Conservation (phyloP, 2,329 filamentous ascomycete genomes). For the Bipolaris cookei region DNA sequence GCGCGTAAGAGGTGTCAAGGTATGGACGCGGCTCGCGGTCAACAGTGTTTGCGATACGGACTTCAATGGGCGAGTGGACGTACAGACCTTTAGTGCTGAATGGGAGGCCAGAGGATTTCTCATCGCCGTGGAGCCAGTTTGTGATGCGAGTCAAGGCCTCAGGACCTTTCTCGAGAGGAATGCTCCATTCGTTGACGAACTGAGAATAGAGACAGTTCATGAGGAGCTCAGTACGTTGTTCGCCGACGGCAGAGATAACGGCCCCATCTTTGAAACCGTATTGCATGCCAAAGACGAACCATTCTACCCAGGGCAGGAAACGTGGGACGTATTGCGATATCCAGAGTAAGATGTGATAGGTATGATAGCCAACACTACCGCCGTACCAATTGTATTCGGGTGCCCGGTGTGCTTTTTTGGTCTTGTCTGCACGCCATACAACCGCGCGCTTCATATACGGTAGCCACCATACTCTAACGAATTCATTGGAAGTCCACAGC, state of each 20-base stretch:
- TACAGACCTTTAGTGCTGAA: slow-evolving; percentile 80
- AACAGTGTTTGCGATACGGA: slow-evolving; percentile 79
- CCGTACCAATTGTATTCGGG: slow-evolving; percentile 80
- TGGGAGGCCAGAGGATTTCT: slow-evolving; percentile 73
- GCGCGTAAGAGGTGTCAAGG: slow-evolving; percentile 72
- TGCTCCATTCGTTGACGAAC: slow-evolving; percentile 97
- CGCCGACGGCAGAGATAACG: slow-evolving; percentile 76
- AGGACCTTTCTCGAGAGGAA: slow-evolving; percentile 83
- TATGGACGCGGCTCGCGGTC: slow-evolving; percentile 62
- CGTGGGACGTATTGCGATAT: slow-evolving; percentile 77
- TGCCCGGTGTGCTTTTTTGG: slow-evolving; percentile 64
- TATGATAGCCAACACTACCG: slow-evolving; percentile 78
- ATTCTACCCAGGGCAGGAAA: slow-evolving; percentile 86
- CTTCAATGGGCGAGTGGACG: slow-evolving; percentile 89
- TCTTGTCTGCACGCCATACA: slow-evolving; percentile 86
- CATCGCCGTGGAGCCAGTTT: slow-evolving; percentile 83
- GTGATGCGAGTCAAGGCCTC: slow-evolving; percentile 83
- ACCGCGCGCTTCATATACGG: slow-evolving; percentile 89
- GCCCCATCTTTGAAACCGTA: slow-evolving; percentile 82
- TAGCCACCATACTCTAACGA: slow-evolving; percentile 96
- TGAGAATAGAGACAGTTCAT: slow-evolving; percentile 99
- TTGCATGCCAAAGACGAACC: slow-evolving; percentile 97
- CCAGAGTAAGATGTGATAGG: slow-evolving; percentile 91
- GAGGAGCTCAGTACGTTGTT: slow-evolving; percentile 78
- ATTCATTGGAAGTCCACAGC: slow-evolving; percentile 86